Percentiles rank a stretch among this genome's conserved stretches.
Evolutionary conservation across 257 asterid genomes (phyloP).

Genomic region (Perilla frutescens): DNA sequence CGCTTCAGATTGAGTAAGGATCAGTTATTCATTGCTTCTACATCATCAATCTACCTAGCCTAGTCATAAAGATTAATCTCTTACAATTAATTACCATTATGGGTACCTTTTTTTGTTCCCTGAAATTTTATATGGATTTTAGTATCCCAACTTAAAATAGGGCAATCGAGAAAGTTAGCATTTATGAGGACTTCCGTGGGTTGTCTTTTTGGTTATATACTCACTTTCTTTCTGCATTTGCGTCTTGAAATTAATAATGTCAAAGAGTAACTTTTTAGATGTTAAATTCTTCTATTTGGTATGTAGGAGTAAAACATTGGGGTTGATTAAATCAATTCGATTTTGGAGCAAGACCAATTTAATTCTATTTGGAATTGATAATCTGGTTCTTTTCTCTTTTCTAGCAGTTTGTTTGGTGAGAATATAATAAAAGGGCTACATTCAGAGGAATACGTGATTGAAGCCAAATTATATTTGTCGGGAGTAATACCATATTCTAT

Average conservation of each 20-base stretch:
- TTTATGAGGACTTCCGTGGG: conserved; percentile 7
- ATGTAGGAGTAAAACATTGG: conserved; percentile 4
- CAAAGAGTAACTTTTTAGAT: neutral
- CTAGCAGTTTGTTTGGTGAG: conserved; percentile 4
- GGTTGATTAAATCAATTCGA: conserved; percentile 9
- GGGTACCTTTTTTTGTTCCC: conserved; percentile 15
- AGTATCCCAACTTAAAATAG: neutral
- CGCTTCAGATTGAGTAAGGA: neutral
- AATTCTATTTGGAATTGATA: neutral
- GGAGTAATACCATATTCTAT: neutral
- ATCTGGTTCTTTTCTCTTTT: neutral
- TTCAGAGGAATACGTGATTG: conserved; percentile 17
- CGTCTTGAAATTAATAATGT: neutral
- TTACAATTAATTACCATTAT: neutral
- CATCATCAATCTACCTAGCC: neutral
- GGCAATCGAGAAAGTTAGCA: conserved; percentile 8
- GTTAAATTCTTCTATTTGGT: conserved; percentile 8
- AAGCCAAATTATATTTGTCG: conserved; percentile 9
- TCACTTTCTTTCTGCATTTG: neutral
- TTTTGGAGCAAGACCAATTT: conserved; percentile 19
- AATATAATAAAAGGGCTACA: conserved; percentile 1
- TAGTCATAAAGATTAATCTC: neutral
- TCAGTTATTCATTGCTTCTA: conserved; percentile 3
- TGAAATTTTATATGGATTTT: conserved; percentile 1
- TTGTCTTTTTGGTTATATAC: neutral